These are phyloP conservation scores for Suhomyces choctaworum DNA, from an alignment of 1,139 yeast species.

Conservation along the genomic window DNA sequence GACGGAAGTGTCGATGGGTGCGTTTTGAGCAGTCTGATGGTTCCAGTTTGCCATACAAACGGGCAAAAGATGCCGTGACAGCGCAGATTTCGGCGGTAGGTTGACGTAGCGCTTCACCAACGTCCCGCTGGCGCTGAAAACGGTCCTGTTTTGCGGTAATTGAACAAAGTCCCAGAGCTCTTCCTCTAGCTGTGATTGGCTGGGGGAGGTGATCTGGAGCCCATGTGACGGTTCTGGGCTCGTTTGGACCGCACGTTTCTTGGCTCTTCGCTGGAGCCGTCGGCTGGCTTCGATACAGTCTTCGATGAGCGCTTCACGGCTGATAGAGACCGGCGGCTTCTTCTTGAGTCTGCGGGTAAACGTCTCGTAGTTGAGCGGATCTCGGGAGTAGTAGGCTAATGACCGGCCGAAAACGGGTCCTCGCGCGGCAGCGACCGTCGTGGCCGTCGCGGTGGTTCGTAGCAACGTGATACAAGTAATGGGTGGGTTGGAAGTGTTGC, in stretches of 20 bases:
- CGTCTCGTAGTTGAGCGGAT: slow-evolving; percentile 33
- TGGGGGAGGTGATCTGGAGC: slow-evolving; percentile 6
- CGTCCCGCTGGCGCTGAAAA: background rate
- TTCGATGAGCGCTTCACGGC: slow-evolving; percentile 10
- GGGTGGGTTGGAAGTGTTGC: too few species aligned
- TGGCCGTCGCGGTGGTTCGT: too few species aligned
- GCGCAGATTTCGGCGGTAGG: slow-evolving; percentile 24
- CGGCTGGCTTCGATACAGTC: slow-evolving; percentile 31
- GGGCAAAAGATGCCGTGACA: slow-evolving; percentile 20
- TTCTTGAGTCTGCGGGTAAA: slow-evolving; percentile 21
- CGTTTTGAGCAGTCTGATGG: background rate
- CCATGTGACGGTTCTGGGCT: background rate
- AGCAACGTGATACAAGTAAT: too few species aligned
- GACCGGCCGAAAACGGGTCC: background rate
- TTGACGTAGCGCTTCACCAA: slow-evolving; percentile 21
- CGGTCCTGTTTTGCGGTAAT: background rate
- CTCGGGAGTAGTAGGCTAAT: slow-evolving; percentile 10
- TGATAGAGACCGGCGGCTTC: slow-evolving; percentile 10
- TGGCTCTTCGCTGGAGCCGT: slow-evolving; percentile 16
- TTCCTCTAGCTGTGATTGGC: slow-evolving; percentile 9
- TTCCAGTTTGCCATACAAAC: slow-evolving; percentile 11
- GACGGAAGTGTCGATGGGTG: slow-evolving; percentile 6
- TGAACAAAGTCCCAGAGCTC: slow-evolving; percentile 8
- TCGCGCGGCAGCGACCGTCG: too few species aligned
- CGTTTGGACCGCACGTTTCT: background rate